Base-by-base conservation (phyloP, 441 rosid species). In the Hura crepitans region DNA sequence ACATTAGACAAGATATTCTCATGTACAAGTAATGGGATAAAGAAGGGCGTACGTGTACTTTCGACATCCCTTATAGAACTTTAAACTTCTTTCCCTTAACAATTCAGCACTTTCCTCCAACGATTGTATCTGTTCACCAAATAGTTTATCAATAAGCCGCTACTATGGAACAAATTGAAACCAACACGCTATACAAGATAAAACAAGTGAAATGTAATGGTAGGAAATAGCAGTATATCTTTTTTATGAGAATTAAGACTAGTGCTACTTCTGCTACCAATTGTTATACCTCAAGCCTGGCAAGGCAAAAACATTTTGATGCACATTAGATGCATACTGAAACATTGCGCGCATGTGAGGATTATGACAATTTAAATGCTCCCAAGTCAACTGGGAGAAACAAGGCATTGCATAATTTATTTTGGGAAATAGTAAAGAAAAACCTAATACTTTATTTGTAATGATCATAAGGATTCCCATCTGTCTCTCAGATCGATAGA, bases 61-160 rank as follows among this genome's bases (percentile, higher is more conserved):
- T 51, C 98, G 84, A 75, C 97, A 90, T 75, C 99, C 99, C 86
- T 96, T 96, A 79, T 90, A 83, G 80, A 96, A 96, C 77, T 87
- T 96, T 72, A 93, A 81, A 84, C 96, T 86, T 83, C 97, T 86
- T 79, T 91, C 99, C 78, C 95, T 74, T 72, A 96, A 82, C 64
- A 76, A 74, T 73, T 96, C 98, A 2, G 96, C 94, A 83, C 83
- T 86, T 81, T 96, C 98, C 85, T 96, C 99, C 89, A 84, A 42
- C 80, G 88, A 77, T 75, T 91, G 97, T 72, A 96, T 84, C 99
- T 96, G 90, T 78, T 75, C 80, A 78, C 74, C 66, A 73, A 74
- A 73, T 11, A 80, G 74, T 66, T 12, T 17, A 66, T 43, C 69
- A 47, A 43, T 15, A 31, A 15, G 30, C 30, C 47, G 20, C 20